Base-by-base conservation (phyloP, 2,329 filamentous ascomycete genomes). In the Aspergillus chevalieri region DNA sequence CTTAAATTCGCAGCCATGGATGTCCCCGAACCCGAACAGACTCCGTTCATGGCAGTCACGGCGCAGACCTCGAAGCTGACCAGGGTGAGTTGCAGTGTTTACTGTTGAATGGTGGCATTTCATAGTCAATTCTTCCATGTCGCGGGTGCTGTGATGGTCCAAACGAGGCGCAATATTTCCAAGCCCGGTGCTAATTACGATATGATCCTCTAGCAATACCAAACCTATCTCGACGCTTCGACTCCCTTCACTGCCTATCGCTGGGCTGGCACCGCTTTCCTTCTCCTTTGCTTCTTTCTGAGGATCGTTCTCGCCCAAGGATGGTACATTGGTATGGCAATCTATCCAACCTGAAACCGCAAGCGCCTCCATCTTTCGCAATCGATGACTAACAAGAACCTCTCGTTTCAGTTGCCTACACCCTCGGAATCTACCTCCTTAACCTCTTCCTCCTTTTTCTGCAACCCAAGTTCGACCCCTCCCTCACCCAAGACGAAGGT, bases 381-480 rank as follows among this genome's bases (percentile, higher is more conserved):
- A 36, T 7, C 34, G n/a, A 44, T 30, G 46, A 50, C 46, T 53
- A 46, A 51, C 30, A 30, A 14, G 7, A 14, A 38, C 15, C 19
- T 4, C 14, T 8, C 38, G n/a, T 41, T 15, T 10, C 60, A 95
- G 93, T 98, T 63, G 92, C 91, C 60, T 98, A 98, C 73, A 93
- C 92, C 34, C 84, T 98, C 49, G 93, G 92, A 61, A 98, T 98
- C 74, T 98, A 98, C 78, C 87, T 98, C 44, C 85, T 98, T 54
- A 98, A 98, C 76, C 84, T 98, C 53, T 98, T 98, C 81, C 89
- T 98, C 68, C 93, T 93, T 61, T 98, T 98, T 78, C 81, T 98
- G 48, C 89, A 92, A 66, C 93, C 93, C 62, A 98, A 98, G 78
- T 97, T 98, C 78, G 93, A 98, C 76, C 93, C 93, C 49, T 95